Percentiles rank a stretch among this genome's conserved stretches.
Conservation (phyloP, 2,329 filamentous ascomycete species). For the Aspergillus japonicus region DNA sequence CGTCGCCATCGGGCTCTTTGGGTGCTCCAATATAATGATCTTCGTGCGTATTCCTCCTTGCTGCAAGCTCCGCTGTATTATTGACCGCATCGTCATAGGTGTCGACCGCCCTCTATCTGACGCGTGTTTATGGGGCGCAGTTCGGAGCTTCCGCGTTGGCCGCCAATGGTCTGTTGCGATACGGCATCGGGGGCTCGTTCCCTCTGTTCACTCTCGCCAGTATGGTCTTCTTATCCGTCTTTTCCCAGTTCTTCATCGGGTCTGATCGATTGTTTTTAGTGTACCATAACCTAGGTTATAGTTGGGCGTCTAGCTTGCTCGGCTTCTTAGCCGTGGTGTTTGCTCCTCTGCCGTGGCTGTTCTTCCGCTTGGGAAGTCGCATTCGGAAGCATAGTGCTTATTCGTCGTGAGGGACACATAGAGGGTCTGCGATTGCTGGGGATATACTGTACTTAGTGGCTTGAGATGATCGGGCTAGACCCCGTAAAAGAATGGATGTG, state of each 20-base stretch:
- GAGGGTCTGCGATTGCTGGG: too few relatives aligned
- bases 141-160: slow-evolving; percentile 30
- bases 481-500: too few relatives aligned
- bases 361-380: slow-evolving; percentile 42
- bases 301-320: slow-evolving; percentile 36
- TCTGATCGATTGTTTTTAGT: slow-evolving; percentile 13
- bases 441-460: too few relatives aligned
- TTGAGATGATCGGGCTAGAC: too few relatives aligned
- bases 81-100: not conserved
- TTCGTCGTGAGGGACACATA: not conserved
- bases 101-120: slow-evolving; percentile 45
- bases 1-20: slow-evolving; percentile 26
- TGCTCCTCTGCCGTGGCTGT: slow-evolving; percentile 45
- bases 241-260: not conserved
- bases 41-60: slow-evolving; percentile 31
- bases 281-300: slow-evolving; percentile 33
- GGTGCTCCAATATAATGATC: slow-evolving; percentile 28
- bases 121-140: slow-evolving; percentile 30
- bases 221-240: slow-evolving; percentile 8
- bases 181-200: slow-evolving; percentile 34
- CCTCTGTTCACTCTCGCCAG: slow-evolving; percentile 34
- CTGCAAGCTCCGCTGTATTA: too few relatives aligned
- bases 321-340: slow-evolving; percentile 32
- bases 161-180: slow-evolving; percentile 36
- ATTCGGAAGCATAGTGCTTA: slow-evolving; percentile 42